Conservation (phyloP, 164 flowering plant genomes). For the Cinnamomum micranthum region DNA sequence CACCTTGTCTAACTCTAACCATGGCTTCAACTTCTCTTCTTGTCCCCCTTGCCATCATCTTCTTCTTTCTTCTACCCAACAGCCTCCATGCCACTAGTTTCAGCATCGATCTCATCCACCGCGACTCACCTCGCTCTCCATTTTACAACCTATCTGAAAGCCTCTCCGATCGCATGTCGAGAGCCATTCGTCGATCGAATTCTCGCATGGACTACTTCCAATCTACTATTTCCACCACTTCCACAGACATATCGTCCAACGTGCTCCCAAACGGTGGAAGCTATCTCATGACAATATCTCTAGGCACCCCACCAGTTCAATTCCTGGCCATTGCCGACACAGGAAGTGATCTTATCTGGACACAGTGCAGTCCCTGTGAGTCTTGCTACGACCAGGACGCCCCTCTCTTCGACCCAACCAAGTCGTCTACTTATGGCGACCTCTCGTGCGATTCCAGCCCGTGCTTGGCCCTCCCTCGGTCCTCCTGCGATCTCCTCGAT, state of each 20-base stretch:
- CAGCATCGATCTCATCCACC: slow-evolving; percentile 1
- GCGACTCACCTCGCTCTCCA: slow-evolving; percentile 1
- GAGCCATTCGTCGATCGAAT: background rate
- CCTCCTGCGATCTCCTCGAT: background rate
- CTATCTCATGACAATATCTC: slow-evolving; percentile 49
- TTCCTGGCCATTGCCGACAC: slow-evolving; percentile 67
- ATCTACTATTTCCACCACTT: background rate
- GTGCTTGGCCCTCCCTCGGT: slow-evolving; percentile 18
- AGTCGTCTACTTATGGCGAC: slow-evolving; percentile 31
- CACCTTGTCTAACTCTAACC: too few species aligned
- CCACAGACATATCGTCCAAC: background rate
- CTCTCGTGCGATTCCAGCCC: slow-evolving; percentile 25
- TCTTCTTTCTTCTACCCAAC: too few species aligned
- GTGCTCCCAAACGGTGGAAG: slow-evolving; percentile 47
- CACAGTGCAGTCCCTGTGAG: slow-evolving; percentile 76
- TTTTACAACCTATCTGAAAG: background rate
- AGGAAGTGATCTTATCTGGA: slow-evolving; percentile 90
- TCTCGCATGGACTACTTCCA: background rate
- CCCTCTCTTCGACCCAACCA: slow-evolving; percentile 45
- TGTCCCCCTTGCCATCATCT: too few species aligned
- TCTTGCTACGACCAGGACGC: slow-evolving; percentile 52
- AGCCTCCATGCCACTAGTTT: background rate
- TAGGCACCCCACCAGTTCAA: slow-evolving; percentile 63
- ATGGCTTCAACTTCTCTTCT: too few species aligned
- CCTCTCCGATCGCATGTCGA: background rate